Base-by-base conservation (phyloP, 768 basidiomycete species). In the Obba rivulosa region DNA sequence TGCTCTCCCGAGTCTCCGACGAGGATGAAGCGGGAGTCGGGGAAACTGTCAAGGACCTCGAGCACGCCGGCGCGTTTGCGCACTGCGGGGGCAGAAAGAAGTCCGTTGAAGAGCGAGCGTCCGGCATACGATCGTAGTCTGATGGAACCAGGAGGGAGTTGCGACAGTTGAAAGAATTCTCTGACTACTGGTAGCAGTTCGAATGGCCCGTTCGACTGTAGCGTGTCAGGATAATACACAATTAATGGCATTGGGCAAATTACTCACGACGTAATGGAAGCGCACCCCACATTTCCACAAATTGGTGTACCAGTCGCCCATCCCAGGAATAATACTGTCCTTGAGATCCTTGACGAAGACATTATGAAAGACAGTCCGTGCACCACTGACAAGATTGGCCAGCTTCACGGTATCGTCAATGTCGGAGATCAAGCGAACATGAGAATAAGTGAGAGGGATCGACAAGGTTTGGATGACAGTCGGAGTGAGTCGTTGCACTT, bases 1-100 rank as follows among this genome's bases (percentile, higher is more conserved):
- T 96, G 94, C 62, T 98, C 95, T 28, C 94, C 95, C 0, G 85
- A 81, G 63, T 98, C 95, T 7, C 95, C 95, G 35, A 98, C 73
- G 42, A 94, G 78, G 59, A 97, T 66, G 67, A 98, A 96, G 34
- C 67, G 71, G 1, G 87, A 81, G 35, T 80, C 71, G 0, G 81
- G 80, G 63, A 94, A 94, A 2, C 79, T 70, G 34, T 85, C 76
- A 11, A 94, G 69, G 18, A 91, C 72, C 34, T 93, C 88, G n/a
- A 84, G 62, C 8, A 97, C 80, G 17, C 85, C 86, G 0, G 78
- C 78, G 4, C 83, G 81, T 66, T 98, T 98, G 31, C 94, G 80
- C 17, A 79, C 76, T 1, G 92, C 87, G 2, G 91, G 85, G 3
- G 90, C 84, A 4, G 83, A 81, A 47, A 93, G 76, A 21, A 98